Percentiles rank a stretch among this genome's conserved stretches.
Evolutionary conservation across 2,329 filamentous ascomycete species (phyloP).

Genomic region (Didymella keratinophila): DNA sequence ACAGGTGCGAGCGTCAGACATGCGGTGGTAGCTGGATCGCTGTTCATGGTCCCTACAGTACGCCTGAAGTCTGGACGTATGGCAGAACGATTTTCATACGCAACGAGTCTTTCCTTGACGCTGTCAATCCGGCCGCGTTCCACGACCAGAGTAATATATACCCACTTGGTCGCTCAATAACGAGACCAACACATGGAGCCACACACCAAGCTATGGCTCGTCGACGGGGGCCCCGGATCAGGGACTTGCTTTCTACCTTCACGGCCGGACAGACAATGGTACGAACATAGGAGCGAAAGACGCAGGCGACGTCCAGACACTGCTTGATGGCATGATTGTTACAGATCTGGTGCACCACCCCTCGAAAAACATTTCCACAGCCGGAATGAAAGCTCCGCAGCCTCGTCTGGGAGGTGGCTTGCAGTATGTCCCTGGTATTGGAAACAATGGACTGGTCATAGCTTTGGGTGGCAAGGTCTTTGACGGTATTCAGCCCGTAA

Average conservation of each 20-base stretch:
- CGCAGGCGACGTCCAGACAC: slow-evolving; percentile 23
- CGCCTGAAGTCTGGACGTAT: slow-evolving; percentile 24
- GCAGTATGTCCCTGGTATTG: slow-evolving; percentile 47
- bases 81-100: slow-evolving; percentile 26
- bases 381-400: slow-evolving; percentile 32
- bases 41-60: slow-evolving; percentile 29
- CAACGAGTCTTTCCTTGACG: slow-evolving; percentile 20
- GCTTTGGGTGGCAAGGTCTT: slow-evolving; percentile 46
- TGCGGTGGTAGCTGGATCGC: slow-evolving; percentile 21
- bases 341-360: slow-evolving; percentile 48
- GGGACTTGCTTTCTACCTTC: slow-evolving; percentile 50
- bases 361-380: slow-evolving; percentile 50
- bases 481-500: slow-evolving; percentile 15
- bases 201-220: slow-evolving; percentile 44
- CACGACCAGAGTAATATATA: slow-evolving; percentile 21
- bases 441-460: slow-evolving; percentile 49
- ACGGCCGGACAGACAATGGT: slow-evolving; percentile 48
- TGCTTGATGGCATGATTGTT: slow-evolving; percentile 51
- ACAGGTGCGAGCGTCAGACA: slow-evolving; percentile 24
- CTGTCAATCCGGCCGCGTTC: slow-evolving; percentile 9
- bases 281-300: slow-evolving; percentile 27
- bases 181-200: slow-evolving; percentile 23
- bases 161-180: slow-evolving; percentile 27
- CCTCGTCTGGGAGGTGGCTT: slow-evolving; percentile 49
- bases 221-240: slow-evolving; percentile 48